Base-by-base conservation (phyloP, 805 yeast genomes). In the Sporopachydermia lactativora region DNA sequence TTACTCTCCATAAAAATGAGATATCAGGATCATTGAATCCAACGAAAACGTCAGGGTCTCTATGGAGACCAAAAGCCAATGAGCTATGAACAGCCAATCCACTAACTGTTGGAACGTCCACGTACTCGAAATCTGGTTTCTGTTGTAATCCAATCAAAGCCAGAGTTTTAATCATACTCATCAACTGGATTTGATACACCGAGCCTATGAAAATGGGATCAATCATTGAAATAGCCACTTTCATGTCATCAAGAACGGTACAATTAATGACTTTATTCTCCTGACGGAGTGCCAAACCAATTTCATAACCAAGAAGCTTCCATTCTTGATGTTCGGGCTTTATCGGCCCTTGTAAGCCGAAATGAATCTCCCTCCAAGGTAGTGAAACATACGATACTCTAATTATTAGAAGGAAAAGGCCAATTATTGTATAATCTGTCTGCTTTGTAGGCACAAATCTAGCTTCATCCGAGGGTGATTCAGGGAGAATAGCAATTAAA, bases 1-100 rank as follows among this genome's bases (percentile, higher is more conserved):
- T 24, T 8, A n/a, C 8, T 24, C 31, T 24, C 31, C 31, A 24
- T 8, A n/a, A 8, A 24, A 24, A 24, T 24, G n/a, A 8, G 8
- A 24, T n/a, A n/a, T 24, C n/a, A 8, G 31, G 13, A 24, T 24
- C 31, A n/a, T 24, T 24, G 8, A 24, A 8, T n/a, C 31, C 31
- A 8, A n/a, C 8, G n/a, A 24, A 24, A 34, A 58, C 69, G 2
- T 54, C 43, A 17, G 68, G 62, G 47, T 76, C 68, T 49, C 94
- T 69, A 61, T 88, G 96, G 38, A 85, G 57, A 45, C 81, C 95
- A 58, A 73, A 88, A 16, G 95, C 95, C 49, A 86, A 77, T 57
- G 88, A 92, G 42, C 67, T 64, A 46, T 73, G 75, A 8, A 24
- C n/a, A 8, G 31, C 31, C 31, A 24, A 8, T 24, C 31, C 31